Base-by-base conservation (phyloP, 1,139 yeast species). In the Pichia sp. region DNA sequence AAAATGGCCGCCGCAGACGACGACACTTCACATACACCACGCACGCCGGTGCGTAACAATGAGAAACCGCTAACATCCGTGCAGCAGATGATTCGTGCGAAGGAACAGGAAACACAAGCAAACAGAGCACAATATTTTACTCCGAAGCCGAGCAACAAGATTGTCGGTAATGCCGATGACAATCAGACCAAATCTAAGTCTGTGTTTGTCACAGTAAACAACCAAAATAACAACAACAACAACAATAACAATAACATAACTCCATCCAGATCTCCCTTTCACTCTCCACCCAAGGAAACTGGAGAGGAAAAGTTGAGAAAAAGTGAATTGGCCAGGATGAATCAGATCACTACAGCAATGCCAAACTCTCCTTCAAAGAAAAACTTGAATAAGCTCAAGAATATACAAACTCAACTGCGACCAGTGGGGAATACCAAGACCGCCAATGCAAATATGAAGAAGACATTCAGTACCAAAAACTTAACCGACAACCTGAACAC, bases 341-440 rank as follows among this genome's bases (percentile, higher is more conserved):
- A 52, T n/a, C 44, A 47, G 29, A 55, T 54, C 24, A 52, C 46
- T 32, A 48, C 52, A 26, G 54, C 52, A 1, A 52, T 57, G 51
- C 47, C 60, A 1, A 50, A 47, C 15, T 58, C 62, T 1, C 62
- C 62, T 2, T 56, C 61, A 11, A 36, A 52, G 44, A 56, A 58
- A 35, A 57, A 56, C 27, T 39, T 57, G 32, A 52, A 51, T 37
- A 55, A 54, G 31, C 39, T 55, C 35, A 48, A 46, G 28, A 41
- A 42, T 5, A 53, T 57, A 14, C 59, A 57, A 34, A 37, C 6
- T 6, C 20, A 18, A 13, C 18, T 11, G 16, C 11, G 4, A 2
- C 23, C 18, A 1, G n/a, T n/a, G n/a, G n/a, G n/a, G n/a, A n/a
- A n/a, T n/a, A 10, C 8, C 20, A 21, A 14, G 16, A 6, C 5